Percentiles rank a stretch among this genome's conserved stretches.
These are phyloP conservation scores for Penicillium parvum DNA, from an alignment of 495 filamentous ascomycete species.

Conservation along the genomic window DNA sequence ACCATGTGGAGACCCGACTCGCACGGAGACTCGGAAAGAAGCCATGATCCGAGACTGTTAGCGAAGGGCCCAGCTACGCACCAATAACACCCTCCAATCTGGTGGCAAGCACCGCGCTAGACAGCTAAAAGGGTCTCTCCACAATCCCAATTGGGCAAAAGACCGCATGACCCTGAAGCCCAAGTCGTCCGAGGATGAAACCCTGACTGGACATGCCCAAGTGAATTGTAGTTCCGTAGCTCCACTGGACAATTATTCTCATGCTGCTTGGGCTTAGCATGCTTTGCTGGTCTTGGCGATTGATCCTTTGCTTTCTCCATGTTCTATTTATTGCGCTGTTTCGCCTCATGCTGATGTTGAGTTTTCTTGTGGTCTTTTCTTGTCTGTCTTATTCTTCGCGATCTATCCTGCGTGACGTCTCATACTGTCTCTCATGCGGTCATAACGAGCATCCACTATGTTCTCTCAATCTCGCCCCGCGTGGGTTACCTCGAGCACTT, in stretches of 20 bases:
- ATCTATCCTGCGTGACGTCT: neutral
- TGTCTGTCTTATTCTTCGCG: neutral
- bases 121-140: conserved; percentile 2
- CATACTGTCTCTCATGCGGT: conserved; percentile 4
- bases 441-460: conserved; percentile 4
- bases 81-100: neutral
- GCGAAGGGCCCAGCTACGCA: neutral
- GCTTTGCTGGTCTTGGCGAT: neutral
- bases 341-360: neutral
- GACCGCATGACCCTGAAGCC: conserved; percentile 14
- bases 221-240: too few species aligned
- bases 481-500: neutral
- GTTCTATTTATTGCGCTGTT: conserved; percentile 17
- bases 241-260: conserved; percentile 10
- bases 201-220: too few species aligned
- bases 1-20: conserved; percentile 3
- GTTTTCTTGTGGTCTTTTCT: neutral
- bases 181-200: conserved; percentile 13
- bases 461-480: conserved; percentile 1
- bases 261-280: neutral
- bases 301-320: conserved; percentile 12
- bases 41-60: neutral
- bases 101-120: neutral
- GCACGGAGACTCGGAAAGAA: conserved; percentile 3
- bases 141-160: conserved; percentile 13